A percentile compares a stretch with the other conserved stretches of the same genome.
These are phyloP conservation scores for Nicotiana knightiana DNA, from an alignment of 257 asterid genomes.

Conservation along the genomic window DNA sequence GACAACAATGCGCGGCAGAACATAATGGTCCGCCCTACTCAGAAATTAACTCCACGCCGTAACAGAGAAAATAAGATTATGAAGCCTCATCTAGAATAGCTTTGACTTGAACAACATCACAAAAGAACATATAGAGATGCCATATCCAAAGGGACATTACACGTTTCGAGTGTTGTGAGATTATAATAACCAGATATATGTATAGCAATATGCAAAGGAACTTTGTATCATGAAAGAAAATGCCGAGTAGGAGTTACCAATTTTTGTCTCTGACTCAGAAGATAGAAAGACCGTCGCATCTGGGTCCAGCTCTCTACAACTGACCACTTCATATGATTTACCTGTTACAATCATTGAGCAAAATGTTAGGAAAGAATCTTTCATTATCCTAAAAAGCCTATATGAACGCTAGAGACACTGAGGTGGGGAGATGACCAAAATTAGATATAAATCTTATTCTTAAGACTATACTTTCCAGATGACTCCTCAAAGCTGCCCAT, in stretches of 20 bases:
- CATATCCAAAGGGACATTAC: neutral
- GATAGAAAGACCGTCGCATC: constrained; percentile 44
- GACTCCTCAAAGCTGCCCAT: constrained; percentile 45
- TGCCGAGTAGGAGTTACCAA: constrained; percentile 32
- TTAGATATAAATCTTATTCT: neutral
- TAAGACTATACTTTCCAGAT: constrained; percentile 37
- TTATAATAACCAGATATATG: neutral
- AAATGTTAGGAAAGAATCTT: neutral
- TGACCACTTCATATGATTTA: constrained; percentile 55
- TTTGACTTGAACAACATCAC: neutral
- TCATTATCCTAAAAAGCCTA: neutral
- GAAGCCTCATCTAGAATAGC: neutral
- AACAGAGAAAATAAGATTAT: neutral
- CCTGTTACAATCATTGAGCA: constrained; percentile 27
- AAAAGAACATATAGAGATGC: neutral
- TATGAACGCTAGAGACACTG: neutral
- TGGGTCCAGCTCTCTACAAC: constrained; percentile 38
- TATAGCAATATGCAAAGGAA: neutral
- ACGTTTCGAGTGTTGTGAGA: neutral
- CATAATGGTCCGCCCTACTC: neutral
- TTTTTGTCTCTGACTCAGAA: constrained; percentile 44
- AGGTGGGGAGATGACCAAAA: neutral
- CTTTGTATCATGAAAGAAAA: neutral
- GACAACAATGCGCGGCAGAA: neutral
- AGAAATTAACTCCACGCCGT: neutral